These are phyloP conservation scores for Citrus unshiu DNA, from an alignment of 345 rosid species.

Conservation along the genomic window DNA sequence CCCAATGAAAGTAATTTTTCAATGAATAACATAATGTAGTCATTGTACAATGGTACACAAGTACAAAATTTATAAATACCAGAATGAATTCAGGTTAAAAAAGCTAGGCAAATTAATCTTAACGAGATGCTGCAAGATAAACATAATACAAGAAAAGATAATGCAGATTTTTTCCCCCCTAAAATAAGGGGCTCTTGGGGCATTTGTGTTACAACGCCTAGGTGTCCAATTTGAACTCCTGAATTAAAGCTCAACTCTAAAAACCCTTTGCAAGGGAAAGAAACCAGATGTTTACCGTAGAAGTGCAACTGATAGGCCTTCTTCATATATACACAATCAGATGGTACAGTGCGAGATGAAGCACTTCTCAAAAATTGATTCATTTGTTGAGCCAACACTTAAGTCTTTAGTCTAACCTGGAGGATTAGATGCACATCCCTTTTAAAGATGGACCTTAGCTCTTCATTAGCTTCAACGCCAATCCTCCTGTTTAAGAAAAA, in stretches of 20 bases:
- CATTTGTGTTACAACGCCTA: background rate
- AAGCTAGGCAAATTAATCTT: background rate
- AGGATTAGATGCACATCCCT: conserved; percentile 87
- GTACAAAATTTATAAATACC: background rate
- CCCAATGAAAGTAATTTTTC: background rate
- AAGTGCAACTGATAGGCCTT: background rate
- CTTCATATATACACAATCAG: conserved; percentile 8
- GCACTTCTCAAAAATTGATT: background rate
- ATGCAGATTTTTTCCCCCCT: too few relatives aligned
- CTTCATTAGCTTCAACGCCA: conserved; percentile 93
- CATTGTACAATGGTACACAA: background rate
- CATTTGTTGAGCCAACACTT: conserved; percentile 28
- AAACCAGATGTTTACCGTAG: background rate
- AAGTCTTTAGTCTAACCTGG: conserved; percentile 62
- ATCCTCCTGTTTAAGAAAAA: conserved; percentile 57
- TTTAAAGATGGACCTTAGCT: conserved; percentile 74
- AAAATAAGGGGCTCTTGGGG: background rate
- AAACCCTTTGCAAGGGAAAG: background rate
- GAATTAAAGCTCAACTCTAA: background rate
- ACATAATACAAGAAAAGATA: too few relatives aligned
- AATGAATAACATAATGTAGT: background rate
- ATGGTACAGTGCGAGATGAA: background rate
- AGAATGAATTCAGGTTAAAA: background rate
- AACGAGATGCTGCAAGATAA: too few relatives aligned
- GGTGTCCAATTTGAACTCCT: background rate